Evolutionary conservation across 768 basidiomycete genomes (phyloP), one percentile per base, ranked within the genome.

Genomic region (Botryobasidium botryosum): DNA sequence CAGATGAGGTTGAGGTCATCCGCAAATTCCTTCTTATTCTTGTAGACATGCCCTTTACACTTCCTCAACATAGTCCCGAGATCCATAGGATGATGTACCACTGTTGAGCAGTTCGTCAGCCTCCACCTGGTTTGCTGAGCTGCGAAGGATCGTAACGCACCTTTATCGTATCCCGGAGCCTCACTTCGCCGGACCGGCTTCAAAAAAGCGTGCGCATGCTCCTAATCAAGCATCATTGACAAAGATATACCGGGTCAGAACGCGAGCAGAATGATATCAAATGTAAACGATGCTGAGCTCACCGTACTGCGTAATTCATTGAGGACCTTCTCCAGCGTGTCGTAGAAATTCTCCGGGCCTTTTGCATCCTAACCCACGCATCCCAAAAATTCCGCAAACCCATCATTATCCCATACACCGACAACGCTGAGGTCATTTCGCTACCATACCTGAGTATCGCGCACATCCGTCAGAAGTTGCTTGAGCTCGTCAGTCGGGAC

Each of bases 1-100:
- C 94, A 99, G 52, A 99, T 96, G 50, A 96, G 73, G 52, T 92
- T 85, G 35, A 99, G 66, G 63, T 99, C 94, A 48, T 84, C 79
- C 51, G 80, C 79, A 62, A 99, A 97, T 55, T 91, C 84, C 51
- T 75, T 69, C 64, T 97, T 97, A 25, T 78, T 85, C 62, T 91
- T 90, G 71, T 94, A 96, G 39, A 75, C 71, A 58, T 83, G 85
- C 47, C 72, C 67, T 65, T 94, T 97, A 58, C 96, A 81, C 62
- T 91, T 91, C 70, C 78, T 87, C 42, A 79, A 69, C 73, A 99
- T 83, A 0, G 90, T 83, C 50, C 77, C 77, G 35, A 97, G 68
- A 65, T 99, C 94, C 94, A 99, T 99, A 4, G 94, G 90, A 50
- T 77, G 77, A 45, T 78, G 64, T 60, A 99, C 94, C 53, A 92